Evolutionary conservation across 305 asterid species (phyloP), one percentile per base, ranked within the genome.

Genomic region (Solanum hybrid): DNA sequence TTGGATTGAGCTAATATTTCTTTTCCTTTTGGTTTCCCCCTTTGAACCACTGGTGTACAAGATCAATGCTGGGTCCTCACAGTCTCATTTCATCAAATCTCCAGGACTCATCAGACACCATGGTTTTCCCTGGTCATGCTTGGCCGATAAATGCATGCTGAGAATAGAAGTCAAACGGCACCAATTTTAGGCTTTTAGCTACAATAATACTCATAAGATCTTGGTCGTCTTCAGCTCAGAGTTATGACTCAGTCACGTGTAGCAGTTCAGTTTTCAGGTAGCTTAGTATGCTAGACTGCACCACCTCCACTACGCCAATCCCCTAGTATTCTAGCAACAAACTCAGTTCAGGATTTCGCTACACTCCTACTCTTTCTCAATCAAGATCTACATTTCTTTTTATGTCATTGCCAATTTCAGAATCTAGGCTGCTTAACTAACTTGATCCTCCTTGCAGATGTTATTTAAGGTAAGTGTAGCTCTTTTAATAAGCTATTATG

Each of bases 21-120:
- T 87, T 91, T 92, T 89, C 99, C 99, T 95, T 96, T 96, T 36
- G 99, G 99, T 91, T 95, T 95, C 40, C 71, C 71, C 99, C 3
- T 98, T 95, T 34, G 99, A 96, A 76, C 99, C 96, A 85, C 99
- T 97, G 64, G 99, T 96, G 89, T 97, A 97, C 88, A 97, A 92
- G 90, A 97, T 93, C 92, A 97, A 92, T 27, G 98, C 98, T 31
- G 98, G 96, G 7, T 95, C 97, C 86, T 94, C 98, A 80, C 93
- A 17, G 79, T 29, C 79, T 73, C 36, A 31, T 75, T 75, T 75
- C 80, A 29, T 75, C 24, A 7, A 31, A 75, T 73, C 78, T 73
- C 36, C 36, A 73, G 36, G 36, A 73, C n/a, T n/a, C 78, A 77
- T 92, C 91, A 56, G 26, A 60, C 71, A 60, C 26, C 71, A 60